phyloP scores from a whole-genome alignment of 345 rosid genomes.

The Melaleuca quinquenervia region DNA sequence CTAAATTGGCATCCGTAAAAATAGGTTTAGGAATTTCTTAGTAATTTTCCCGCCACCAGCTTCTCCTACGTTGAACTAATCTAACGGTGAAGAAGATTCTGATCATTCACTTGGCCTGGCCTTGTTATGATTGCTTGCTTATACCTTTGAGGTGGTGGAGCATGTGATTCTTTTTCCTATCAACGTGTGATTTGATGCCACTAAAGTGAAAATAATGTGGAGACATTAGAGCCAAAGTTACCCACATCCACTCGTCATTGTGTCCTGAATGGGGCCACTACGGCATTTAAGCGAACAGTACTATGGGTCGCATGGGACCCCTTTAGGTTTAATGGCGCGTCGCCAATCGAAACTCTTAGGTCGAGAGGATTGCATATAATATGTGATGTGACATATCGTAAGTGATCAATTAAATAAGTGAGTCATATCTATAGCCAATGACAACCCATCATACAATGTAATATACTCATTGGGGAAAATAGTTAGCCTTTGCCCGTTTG shows the following conservation, averaged over 20 bases:
- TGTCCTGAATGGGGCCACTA: not conserved
- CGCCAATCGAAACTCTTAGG: not conserved
- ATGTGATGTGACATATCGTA: not conserved
- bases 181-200: not conserved
- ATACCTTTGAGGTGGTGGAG: not conserved
- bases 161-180: not conserved
- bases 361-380: too few species aligned
- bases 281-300: not conserved
- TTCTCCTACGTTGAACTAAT: not conserved
- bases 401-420: not conserved
- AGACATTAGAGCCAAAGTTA: not conserved
- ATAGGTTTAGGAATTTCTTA: accelerated
- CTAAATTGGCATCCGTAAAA: accelerated
- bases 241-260: not conserved
- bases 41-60: not conserved
- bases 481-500: not conserved
- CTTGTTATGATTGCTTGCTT: not conserved
- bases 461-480: not conserved
- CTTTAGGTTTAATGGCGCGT: not conserved
- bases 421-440: not conserved
- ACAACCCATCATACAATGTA: not conserved
- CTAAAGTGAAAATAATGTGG: not conserved
- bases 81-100: not conserved
- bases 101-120: not conserved
- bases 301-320: not conserved